Conservation (phyloP, 129 eudicot species). For the Artemisia argyi region DNA sequence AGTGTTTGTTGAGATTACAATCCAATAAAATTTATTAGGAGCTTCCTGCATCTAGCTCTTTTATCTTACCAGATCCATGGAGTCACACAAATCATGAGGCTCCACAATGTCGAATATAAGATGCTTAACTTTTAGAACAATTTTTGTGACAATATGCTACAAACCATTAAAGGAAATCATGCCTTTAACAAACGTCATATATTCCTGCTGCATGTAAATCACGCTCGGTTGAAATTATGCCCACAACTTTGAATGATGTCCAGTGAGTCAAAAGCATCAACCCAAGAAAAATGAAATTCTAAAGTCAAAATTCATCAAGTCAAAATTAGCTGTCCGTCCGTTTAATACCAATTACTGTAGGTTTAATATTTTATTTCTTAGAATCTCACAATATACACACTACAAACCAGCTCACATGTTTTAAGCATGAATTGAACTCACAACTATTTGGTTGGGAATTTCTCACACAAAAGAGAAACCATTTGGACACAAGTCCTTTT, state of each 20-base stretch:
- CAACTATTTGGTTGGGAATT: no score
- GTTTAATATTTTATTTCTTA: no score
- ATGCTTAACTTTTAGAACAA: slow-evolving; percentile 29
- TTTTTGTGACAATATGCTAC: slow-evolving; percentile 28
- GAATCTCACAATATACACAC: no score
- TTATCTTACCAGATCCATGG: not conserved
- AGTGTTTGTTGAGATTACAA: no score
- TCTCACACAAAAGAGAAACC: no score
- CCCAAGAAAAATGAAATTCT: not conserved
- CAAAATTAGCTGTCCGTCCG: slow-evolving; percentile 22
- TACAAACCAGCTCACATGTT: no score
- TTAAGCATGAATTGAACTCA: no score
- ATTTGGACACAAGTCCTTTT: no score
- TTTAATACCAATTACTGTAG: not conserved
- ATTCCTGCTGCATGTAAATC: slow-evolving; percentile 29
- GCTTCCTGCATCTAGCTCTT: not conserved
- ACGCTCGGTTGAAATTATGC: slow-evolving; percentile 27
- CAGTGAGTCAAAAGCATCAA: slow-evolving; percentile 28
- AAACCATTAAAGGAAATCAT: slow-evolving; percentile 33
- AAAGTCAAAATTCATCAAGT: slow-evolving; percentile 5
- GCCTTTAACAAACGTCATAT: slow-evolving; percentile 34
- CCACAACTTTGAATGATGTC: slow-evolving; percentile 34
- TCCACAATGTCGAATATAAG: slow-evolving; percentile 13
- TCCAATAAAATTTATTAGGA: no score
- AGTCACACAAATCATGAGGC: not conserved